Base-by-base conservation (phyloP, 257 asterid species). In the Penstemon barbatus region DNA sequence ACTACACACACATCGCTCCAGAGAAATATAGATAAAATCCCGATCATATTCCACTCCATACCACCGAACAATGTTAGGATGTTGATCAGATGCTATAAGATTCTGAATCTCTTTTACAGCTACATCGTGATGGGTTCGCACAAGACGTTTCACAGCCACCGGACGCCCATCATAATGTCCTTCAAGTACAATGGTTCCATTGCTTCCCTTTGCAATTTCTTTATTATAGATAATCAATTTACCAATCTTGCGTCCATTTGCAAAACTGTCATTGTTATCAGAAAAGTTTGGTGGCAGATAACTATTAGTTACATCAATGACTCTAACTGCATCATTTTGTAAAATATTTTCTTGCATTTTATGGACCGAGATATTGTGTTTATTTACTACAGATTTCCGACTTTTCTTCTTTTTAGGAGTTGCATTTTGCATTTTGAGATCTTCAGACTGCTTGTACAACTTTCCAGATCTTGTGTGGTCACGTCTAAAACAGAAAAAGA, bases 61-160 rank as follows among this genome's bases (percentile, higher is more conserved):
- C 94, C 95, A 91, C 39, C 98, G 83, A 36, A 91, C 92, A 65
- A 91, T 91, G 67, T 89, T 91, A 39, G 94, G 89, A 79, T 91
- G 98, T 53, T 82, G 96, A 77, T 91, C 98, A 4, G 98, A 91
- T 12, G 88, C 95, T 74, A 91, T 89, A 63, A 91, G 98, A 83
- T 87, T 85, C 59, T 89, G 90, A 67, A 91, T 91, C 87, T 91
- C 97, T 72, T 90, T 88, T 65, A 80, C 77, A 45, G 97, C 97
- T 68, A 89, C 90, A 68, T 85, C 84, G 52, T 89, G 96, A 78
- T 91, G 98, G 40, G 96, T 79, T 69, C 85, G 81, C 57, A 91
- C 91, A 57, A 91, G 96, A 61, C 98, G 96, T 69, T 91, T 91
- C 57, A 89, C 90, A 53, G 98, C 98, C 69, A 91, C 98, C 0